phyloP scores from a whole-genome alignment of 345 rosid species.

The Linum usitatissimum region DNA sequence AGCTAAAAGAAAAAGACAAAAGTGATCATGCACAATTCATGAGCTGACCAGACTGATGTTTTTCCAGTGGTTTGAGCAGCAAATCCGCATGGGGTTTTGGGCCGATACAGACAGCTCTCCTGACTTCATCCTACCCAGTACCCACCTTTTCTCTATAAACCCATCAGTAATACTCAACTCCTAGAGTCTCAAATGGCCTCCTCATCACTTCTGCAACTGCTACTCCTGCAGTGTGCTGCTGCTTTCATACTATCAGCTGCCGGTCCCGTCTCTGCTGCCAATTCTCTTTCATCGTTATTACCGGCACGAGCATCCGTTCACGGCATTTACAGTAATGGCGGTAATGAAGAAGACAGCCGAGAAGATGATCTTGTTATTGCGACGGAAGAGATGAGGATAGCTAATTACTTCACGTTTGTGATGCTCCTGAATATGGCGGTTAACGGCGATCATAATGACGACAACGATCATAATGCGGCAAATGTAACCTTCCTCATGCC shows the following conservation, averaged over 20 bases:
- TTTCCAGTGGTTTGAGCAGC: neutral
- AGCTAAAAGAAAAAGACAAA: too few species aligned
- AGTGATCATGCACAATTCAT: neutral
- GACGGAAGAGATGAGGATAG: conserved; percentile 58
- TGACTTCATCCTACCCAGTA: neutral
- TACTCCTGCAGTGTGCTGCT: neutral
- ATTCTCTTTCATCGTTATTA: neutral
- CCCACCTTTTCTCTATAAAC: neutral
- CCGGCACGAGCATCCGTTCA: too few species aligned
- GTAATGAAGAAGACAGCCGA: conserved; percentile 6
- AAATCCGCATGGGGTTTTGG: neutral
- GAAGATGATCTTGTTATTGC: conserved; percentile 33
- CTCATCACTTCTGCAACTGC: neutral
- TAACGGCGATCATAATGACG: conserved; percentile 9
- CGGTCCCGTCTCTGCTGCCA: neutral
- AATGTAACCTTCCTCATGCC: conserved; percentile 80
- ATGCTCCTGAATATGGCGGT: conserved; percentile 62
- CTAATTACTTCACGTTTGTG: conserved; percentile 58
- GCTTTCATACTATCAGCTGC: neutral
- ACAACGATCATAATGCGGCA: neutral
- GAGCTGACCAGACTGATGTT: neutral
- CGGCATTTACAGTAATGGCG: too few species aligned
- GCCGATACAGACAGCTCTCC: neutral
- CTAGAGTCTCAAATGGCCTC: neutral
- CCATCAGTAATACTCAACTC: neutral